A percentile compares a stretch with the other conserved stretches of the same genome.
phyloP scores from a whole-genome alignment of 2,329 filamentous ascomycete genomes.

The Calonectria pauciramosa region DNA sequence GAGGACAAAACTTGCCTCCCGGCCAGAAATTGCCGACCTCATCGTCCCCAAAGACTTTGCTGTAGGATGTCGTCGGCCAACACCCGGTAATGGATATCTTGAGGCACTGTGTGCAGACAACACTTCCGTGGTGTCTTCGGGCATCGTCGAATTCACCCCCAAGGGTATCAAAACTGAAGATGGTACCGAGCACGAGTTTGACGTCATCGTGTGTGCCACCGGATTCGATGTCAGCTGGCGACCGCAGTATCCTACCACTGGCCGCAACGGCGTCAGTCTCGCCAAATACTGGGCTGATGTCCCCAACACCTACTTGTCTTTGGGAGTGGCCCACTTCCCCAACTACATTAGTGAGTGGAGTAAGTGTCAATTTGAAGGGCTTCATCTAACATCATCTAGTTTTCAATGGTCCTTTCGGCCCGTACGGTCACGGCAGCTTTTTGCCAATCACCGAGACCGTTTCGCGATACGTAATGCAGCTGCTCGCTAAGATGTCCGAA shows the following conservation, averaged over 20 bases:
- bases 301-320: conserved; percentile 40
- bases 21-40: conserved; percentile 58
- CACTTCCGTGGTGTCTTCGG: conserved; percentile 5
- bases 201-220: conserved; percentile 47
- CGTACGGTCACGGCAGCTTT: conserved; percentile 45
- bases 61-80: conserved; percentile 24
- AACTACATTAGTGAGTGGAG: conserved; percentile 39
- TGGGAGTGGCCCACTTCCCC: conserved; percentile 42
- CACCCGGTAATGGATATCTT: conserved; percentile 28
- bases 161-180: conserved; percentile 20
- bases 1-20: conserved; percentile 47
- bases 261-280: conserved; percentile 51
- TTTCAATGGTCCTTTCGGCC: conserved; percentile 45
- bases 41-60: conserved; percentile 55
- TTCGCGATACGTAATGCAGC: conserved; percentile 48
- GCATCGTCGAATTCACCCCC: not conserved
- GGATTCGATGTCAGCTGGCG: conserved; percentile 49
- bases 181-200: conserved; percentile 30
- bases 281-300: conserved; percentile 31
- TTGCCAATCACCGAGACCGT: conserved; percentile 44
- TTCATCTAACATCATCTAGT: conserved; percentile 23
- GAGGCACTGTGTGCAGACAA: conserved; percentile 25
- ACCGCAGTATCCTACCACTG: conserved; percentile 60
- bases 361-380: fast-evolving
- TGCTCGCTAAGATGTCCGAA: conserved; percentile 45